Percentiles rank a stretch among this genome's conserved stretches.
These are phyloP conservation scores for Sporisorium graminicola DNA, from an alignment of 1,284 basidiomycete genomes.

Conservation along the genomic window DNA sequence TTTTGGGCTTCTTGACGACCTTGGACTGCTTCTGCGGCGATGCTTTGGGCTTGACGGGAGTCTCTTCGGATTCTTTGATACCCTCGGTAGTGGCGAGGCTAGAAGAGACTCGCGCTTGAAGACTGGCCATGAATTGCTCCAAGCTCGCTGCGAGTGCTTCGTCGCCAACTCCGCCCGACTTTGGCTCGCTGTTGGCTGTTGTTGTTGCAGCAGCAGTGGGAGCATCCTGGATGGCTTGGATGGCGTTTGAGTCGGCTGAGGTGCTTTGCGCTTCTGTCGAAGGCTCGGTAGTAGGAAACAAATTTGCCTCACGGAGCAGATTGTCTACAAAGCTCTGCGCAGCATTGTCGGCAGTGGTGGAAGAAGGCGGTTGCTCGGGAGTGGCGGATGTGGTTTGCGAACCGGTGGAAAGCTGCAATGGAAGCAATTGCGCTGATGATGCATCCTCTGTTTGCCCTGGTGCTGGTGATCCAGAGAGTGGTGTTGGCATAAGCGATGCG, in stretches of 20 bases:
- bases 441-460: constrained; percentile 2
- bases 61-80: constrained; percentile 12
- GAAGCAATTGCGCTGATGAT: background rate
- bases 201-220: background rate
- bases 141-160: constrained; percentile 54
- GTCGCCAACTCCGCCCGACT: constrained; percentile 19
- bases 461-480: constrained; percentile 27
- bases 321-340: constrained; percentile 47
- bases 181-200: background rate
- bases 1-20: constrained; percentile 38
- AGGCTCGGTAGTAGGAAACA: constrained; percentile 15
- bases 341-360: constrained; percentile 21
- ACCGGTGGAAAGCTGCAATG: background rate
- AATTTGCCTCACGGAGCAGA: constrained; percentile 42
- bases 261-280: background rate
- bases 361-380: constrained; percentile 15
- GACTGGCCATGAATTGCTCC: constrained; percentile 59
- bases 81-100: constrained; percentile 25
- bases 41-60: constrained; percentile 11
- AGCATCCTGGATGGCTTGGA: background rate
- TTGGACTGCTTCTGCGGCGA: constrained; percentile 32
- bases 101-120: constrained; percentile 32
- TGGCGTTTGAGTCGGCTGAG: background rate
- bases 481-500: constrained; percentile 50
- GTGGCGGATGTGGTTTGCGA: constrained; percentile 13